A percentile compares a stretch with the other conserved stretches of the same genome.
Evolutionary conservation across 139 green algal genomes (phyloP).

Genomic region (Limnomonas spitsbergensis): DNA sequence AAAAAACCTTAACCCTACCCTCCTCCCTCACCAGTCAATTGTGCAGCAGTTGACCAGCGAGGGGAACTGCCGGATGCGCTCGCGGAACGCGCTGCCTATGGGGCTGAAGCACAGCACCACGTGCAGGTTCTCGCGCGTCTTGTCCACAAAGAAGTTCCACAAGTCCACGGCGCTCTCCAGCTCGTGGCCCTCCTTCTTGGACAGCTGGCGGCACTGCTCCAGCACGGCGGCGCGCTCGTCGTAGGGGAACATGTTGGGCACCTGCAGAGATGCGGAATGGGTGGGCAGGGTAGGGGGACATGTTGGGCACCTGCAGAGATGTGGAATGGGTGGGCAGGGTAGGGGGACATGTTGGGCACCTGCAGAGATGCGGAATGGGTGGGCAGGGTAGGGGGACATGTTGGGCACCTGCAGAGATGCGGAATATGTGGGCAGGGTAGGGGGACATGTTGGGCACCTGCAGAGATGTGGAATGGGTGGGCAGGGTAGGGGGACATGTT

Average conservation of each 20-base stretch:
- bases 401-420: too few species aligned
- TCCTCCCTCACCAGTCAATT: slow-evolving; percentile 64
- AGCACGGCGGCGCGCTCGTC: slow-evolving; percentile 64
- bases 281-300: too few species aligned
- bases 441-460: too few species aligned
- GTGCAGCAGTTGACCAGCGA: slow-evolving; percentile 83
- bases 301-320: too few species aligned
- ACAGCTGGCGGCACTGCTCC: slow-evolving; percentile 37
- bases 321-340: background rate
- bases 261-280: too few species aligned
- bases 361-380: too few species aligned
- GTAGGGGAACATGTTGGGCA: slow-evolving; percentile 77
- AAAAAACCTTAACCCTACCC: slow-evolving; percentile 10
- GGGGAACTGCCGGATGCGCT: slow-evolving; percentile 70
- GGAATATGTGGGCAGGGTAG: too few species aligned
- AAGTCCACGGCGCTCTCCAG: slow-evolving; percentile 46
- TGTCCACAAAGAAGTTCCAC: slow-evolving; percentile 60
- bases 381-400: too few species aligned
- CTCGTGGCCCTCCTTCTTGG: slow-evolving; percentile 40
- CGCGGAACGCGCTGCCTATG: slow-evolving; percentile 68
- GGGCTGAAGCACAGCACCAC: slow-evolving; percentile 70
- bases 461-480: too few species aligned
- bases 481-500: too few species aligned
- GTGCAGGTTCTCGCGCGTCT: slow-evolving; percentile 60
- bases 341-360: background rate